These are phyloP conservation scores for Rhinocladiella mackenziei DNA, from an alignment of 2,329 filamentous ascomycete genomes.

Conservation along the genomic window DNA sequence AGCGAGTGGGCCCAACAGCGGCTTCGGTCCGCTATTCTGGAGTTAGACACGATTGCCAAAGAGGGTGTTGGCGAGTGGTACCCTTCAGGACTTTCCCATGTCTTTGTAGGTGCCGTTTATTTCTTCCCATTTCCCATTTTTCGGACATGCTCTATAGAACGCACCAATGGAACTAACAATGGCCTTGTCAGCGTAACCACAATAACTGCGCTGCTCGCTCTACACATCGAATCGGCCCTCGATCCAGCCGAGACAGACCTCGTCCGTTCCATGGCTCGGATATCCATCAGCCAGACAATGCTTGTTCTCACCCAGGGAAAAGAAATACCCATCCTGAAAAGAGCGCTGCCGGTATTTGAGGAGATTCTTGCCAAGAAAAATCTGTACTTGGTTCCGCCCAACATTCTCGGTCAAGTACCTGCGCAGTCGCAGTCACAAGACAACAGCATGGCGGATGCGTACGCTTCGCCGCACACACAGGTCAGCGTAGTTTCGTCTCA, in stretches of 20 bases:
- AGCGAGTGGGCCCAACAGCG: slow-evolving; percentile 28
- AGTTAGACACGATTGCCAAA: slow-evolving; percentile 30
- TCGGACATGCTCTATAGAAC: slow-evolving; percentile 8
- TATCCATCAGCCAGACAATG: slow-evolving; percentile 30
- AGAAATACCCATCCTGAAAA: slow-evolving; percentile 29
- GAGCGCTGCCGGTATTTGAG: slow-evolving; percentile 29
- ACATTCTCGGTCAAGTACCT: slow-evolving; percentile 20
- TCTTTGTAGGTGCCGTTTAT: slow-evolving; percentile 26
- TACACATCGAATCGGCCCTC: slow-evolving; percentile 30
- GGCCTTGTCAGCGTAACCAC: slow-evolving; percentile 25
- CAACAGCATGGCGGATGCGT: slow-evolving; percentile 24
- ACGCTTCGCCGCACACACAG: slow-evolving; percentile 23
- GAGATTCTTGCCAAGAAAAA: slow-evolving; percentile 29
- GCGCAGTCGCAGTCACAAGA: slow-evolving; percentile 25
- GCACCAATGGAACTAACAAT: slow-evolving; percentile 16
- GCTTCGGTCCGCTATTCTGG: slow-evolving; percentile 28
- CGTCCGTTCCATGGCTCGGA: slow-evolving; percentile 30
- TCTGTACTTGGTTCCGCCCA: slow-evolving; percentile 25
- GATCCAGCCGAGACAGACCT: slow-evolving; percentile 29
- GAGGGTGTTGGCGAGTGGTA: slow-evolving; percentile 29
- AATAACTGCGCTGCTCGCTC: slow-evolving; percentile 29
- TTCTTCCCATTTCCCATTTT: slow-evolving; percentile 14
- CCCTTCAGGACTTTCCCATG: slow-evolving; percentile 27
- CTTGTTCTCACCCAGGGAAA: slow-evolving; percentile 28
- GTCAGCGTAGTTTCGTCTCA: slow-evolving; percentile 19